Base-by-base conservation (phyloP, 2,329 filamentous ascomycete species). In the Grosmannia penicillata region DNA sequence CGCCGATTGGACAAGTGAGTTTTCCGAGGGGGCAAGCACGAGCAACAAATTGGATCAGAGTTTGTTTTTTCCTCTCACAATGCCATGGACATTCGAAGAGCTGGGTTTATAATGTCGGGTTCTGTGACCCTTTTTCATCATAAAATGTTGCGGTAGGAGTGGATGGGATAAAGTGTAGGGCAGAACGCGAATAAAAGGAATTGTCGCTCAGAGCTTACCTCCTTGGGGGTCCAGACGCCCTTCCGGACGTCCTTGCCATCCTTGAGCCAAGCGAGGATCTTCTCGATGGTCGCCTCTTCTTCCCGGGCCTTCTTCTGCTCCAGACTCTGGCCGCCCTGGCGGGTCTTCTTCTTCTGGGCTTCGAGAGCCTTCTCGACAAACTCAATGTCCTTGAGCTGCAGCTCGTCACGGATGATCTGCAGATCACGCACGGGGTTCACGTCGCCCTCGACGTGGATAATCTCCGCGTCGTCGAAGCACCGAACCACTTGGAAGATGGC, bases 371-470 rank as follows among this genome's bases (percentile, higher is more conserved):
- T 98, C 66, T 94, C 87, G 43, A 83, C 78, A 57, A 96, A 98
- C 67, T 98, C 93, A 48, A 95, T 95, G 63, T 98, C 91, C 70
- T 98, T 98, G 60, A 95, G 78, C 46, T 89, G 78, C 55, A 98
- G 68, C 66, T 98, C 91, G 56, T 96, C 87, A 59, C 79, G 85
- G 63, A 98, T 96, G 60, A 98, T 98, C 55, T 85, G 82, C 50
- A 98, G 63, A 69, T 98, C 91, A 56, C 91, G 80, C 44, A 82
- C 75, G 25, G 91, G 93, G 64, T 98, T 83, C 52, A 98, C 93
- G 53, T 98, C 91, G 58, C 91, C 93, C 70, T 98, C 93, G 48
- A 98, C 87, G 72, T 98, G 91, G 53, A 95, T 96, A 54, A 98
- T 98, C 65, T 98, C 91, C 43, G 89, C 91, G 69, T 98, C 91